Conservation (phyloP, 2,329 filamentous ascomycete genomes). For the Xylariaceae sp. region DNA sequence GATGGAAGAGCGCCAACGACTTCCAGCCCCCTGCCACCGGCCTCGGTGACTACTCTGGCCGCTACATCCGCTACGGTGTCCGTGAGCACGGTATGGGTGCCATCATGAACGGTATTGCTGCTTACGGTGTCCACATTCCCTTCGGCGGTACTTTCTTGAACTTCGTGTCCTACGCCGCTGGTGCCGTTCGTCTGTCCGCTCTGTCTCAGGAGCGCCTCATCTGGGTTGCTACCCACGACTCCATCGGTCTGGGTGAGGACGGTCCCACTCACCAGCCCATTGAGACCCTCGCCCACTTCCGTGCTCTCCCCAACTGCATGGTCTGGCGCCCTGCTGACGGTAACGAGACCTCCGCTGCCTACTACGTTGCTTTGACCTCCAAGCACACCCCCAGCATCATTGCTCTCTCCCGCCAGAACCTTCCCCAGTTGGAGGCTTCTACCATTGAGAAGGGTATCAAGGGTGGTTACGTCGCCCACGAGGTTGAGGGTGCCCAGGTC, state of each 20-base stretch:
- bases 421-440: conserved; percentile 93
- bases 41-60: conserved; percentile 84
- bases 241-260: conserved; percentile 97
- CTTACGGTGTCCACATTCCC: conserved; percentile 91
- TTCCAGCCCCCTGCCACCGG: conserved; percentile 87
- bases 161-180: conserved; percentile 97
- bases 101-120: conserved; percentile 90
- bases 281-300: conserved; percentile 97
- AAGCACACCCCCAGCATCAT: conserved; percentile 89
- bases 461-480: conserved; percentile 89
- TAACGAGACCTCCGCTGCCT: conserved; percentile 96
- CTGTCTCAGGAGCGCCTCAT: conserved; percentile 87
- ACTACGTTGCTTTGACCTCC: conserved; percentile 89
- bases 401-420: conserved; percentile 94
- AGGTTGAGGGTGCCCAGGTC: conserved; percentile 76
- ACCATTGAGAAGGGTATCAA: conserved; percentile 84
- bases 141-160: conserved; percentile 97
- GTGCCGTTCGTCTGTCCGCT: conserved; percentile 88
- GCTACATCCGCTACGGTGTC: conserved; percentile 90
- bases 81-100: conserved; percentile 89
- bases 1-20: conserved; percentile 94
- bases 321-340: conserved; percentile 98
- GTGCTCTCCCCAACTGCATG: conserved; percentile 97
- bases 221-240: conserved; percentile 98
- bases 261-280: conserved; percentile 98